phyloP scores from a whole-genome alignment of 129 eudicot genomes.

The Flaveria ramosissima region DNA sequence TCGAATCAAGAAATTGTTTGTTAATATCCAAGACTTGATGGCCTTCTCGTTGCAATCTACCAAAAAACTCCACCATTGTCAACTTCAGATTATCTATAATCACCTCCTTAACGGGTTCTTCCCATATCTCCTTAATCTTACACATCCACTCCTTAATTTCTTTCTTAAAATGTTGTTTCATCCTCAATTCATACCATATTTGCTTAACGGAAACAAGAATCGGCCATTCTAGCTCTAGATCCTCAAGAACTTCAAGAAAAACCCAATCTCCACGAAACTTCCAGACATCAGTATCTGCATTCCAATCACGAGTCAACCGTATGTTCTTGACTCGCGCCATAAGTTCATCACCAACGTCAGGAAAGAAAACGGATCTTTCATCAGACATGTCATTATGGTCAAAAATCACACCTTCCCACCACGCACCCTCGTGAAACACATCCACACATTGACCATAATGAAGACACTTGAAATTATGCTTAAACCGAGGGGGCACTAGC shows the following conservation, averaged over 20 bases:
- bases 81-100: slow-evolving; percentile 49
- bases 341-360: slow-evolving; percentile 85
- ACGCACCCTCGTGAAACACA: slow-evolving; percentile 62
- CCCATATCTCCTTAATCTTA: slow-evolving; percentile 46
- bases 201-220: slow-evolving; percentile 68
- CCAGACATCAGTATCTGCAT: slow-evolving; percentile 56
- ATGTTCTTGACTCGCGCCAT: slow-evolving; percentile 28
- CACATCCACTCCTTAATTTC: slow-evolving; percentile 70
- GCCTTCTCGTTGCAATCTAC: slow-evolving; percentile 36
- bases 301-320: slow-evolving; percentile 71
- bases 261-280: slow-evolving; percentile 71
- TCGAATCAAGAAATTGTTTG: slow-evolving; percentile 35
- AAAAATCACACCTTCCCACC: slow-evolving; percentile 97
- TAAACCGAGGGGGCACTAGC: slow-evolving; percentile 48
- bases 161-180: slow-evolving; percentile 41
- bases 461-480: slow-evolving; percentile 27
- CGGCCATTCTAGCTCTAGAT: slow-evolving; percentile 49
- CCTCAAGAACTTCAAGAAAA: slow-evolving; percentile 68
- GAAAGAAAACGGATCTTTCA: slow-evolving; percentile 64
- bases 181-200: slow-evolving; percentile 83
- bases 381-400: slow-evolving; percentile 54
- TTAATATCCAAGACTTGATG: slow-evolving; percentile 36
- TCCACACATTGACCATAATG: slow-evolving; percentile 86
- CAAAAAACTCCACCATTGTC: slow-evolving; percentile 43
- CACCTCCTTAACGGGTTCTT: slow-evolving; percentile 47